Evolutionary conservation across 441 rosid genomes (phyloP), one percentile per base, ranked within the genome.

Genomic region (Pelargonium australe): DNA sequence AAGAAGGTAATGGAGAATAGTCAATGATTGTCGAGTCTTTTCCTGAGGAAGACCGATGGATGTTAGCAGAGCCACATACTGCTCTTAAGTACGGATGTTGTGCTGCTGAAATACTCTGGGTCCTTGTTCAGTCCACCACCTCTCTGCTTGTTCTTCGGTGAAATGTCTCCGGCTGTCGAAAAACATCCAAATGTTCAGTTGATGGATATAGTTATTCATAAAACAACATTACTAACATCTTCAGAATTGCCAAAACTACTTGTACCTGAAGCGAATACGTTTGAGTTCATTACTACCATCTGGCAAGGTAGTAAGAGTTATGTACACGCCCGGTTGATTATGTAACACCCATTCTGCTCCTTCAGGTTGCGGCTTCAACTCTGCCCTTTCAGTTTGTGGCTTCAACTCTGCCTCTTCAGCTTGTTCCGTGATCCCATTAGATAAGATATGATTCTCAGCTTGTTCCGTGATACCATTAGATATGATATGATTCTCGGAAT

Each of bases 51-150:
- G 11, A 25, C 63, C 4, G 63, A 8, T 58, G 63, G n/a, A 45
- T 45, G 51, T 9, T 9, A 3, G 51, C 12, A 45, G n/a, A 44
- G 49, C 49, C 4, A 1, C 49, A 1, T 8, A 45, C n/a, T 9
- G 51, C 51, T 45, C n/a, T 45, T 11, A 45, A 45, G 69, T 77
- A 57, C 89, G 87, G 17, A 91, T 95, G 16, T 91, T 88, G 89
- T 94, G 87, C 58, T 79, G 89, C 77, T 89, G 88, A 4, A 88
- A 87, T 55, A 94, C 97, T 78, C 91, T 81, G 69, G 84, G 85
- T 68, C 94, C 84, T 79, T 94, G 91, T 77, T 89, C 95, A 62
- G 95, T 86, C 99, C 99, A 94, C 99, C 99, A 89, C 70, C 83
- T 86, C 73, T 91, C 97, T 1, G 99, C 97, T 80, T 91, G 91